Percentiles rank a stretch among this genome's conserved stretches.
Conservation (phyloP, 1,139 yeast genomes). For the Geotrichum fermentans region DNA sequence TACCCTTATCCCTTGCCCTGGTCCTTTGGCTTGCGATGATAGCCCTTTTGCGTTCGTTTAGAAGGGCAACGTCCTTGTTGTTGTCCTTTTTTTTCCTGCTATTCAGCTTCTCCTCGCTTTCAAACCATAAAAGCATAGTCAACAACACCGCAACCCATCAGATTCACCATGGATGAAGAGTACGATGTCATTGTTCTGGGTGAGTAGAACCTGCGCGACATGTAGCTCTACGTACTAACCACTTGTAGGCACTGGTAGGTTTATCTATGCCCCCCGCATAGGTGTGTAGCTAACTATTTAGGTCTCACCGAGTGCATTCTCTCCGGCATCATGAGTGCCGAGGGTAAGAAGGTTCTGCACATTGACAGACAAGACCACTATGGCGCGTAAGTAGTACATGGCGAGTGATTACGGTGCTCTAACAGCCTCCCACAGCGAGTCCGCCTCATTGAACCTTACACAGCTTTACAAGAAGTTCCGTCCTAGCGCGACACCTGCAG, state of each 20-base stretch:
- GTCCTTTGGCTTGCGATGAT: background rate
- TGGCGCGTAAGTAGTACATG: constrained; percentile 51
- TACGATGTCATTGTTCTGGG: constrained; percentile 88
- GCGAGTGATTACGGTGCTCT: background rate
- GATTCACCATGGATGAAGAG: constrained; percentile 74
- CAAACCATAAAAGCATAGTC: background rate
- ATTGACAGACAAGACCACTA: constrained; percentile 95
- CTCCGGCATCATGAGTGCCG: constrained; percentile 90
- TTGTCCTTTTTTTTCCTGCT: background rate
- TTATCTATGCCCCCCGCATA: background rate
- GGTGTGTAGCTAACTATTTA: background rate
- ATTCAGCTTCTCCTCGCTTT: background rate
- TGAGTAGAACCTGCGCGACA: constrained; percentile 28
- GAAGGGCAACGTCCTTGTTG: background rate
- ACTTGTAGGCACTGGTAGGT: constrained; percentile 29
- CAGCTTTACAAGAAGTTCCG: constrained; percentile 45
- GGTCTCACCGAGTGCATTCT: constrained; percentile 95
- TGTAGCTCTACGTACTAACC: background rate
- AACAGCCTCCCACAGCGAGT: constrained; percentile 41
- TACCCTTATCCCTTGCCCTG: background rate
- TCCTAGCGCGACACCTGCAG: constrained; percentile 54
- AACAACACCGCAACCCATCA: background rate
- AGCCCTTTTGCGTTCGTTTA: background rate
- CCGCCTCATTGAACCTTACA: constrained; percentile 59
- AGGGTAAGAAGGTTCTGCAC: constrained; percentile 93